phyloP scores from a whole-genome alignment of 192 early-diverging fungal species.

The Backusella australiensis region DNA sequence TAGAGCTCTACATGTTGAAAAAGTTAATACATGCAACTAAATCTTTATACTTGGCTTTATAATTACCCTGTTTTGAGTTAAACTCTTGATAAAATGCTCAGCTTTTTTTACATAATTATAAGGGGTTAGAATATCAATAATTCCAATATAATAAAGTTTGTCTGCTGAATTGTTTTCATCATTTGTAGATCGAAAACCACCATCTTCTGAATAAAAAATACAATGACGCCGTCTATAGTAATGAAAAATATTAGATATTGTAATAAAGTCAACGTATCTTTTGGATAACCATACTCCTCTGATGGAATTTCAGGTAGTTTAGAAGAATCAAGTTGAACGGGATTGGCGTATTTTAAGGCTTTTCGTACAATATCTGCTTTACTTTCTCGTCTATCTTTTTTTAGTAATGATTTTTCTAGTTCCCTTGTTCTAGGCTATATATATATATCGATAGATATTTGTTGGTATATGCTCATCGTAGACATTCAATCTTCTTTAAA shows the following conservation, averaged over 20 bases:
- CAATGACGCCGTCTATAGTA: conserved; percentile 64
- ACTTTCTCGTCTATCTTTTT: conserved; percentile 43
- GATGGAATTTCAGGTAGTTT: conserved; percentile 54
- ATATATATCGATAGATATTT: neutral
- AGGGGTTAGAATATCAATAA: conserved; percentile 96
- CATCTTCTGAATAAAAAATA: conserved; percentile 88
- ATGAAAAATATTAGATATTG: neutral
- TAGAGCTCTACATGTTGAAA: conserved; percentile 46
- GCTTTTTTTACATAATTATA: conserved; percentile 86
- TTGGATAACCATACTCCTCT: conserved; percentile 32
- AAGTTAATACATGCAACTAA: neutral
- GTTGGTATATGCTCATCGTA: neutral
- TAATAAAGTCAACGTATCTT: neutral
- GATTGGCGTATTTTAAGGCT: conserved; percentile 54
- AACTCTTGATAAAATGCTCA: conserved; percentile 84
- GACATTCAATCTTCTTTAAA: neutral
- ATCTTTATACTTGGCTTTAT: neutral
- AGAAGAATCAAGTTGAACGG: conserved; percentile 55
- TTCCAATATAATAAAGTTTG: conserved; percentile 88
- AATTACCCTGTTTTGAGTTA: conserved; percentile 65
- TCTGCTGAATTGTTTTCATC: conserved; percentile 54
- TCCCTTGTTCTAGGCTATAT: conserved; percentile 47
- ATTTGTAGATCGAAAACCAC: conserved; percentile 82
- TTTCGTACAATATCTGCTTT: conserved; percentile 50
- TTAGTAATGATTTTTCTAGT: conserved; percentile 36